Base-by-base conservation (phyloP, 768 basidiomycete species). In the Boletus reticuloceps region DNA sequence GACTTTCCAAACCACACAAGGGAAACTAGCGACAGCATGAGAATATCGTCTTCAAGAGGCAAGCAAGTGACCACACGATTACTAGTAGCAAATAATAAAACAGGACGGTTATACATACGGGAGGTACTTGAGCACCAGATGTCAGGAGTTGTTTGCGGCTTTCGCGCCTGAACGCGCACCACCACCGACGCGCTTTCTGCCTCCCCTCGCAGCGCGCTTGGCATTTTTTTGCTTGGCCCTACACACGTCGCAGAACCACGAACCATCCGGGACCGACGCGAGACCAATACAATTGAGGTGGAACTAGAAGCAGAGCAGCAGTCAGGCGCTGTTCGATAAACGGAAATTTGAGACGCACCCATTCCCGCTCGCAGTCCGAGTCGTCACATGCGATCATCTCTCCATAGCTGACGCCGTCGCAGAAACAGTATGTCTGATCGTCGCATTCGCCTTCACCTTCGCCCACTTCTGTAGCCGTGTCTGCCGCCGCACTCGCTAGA, bases 341-440 rank as follows among this genome's bases (percentile, higher is more conserved):
- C 45, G 39, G 25, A 43, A 60, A 50, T 36, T 50, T 49, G 51
- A 52, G 44, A 61, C 90, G 68, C 62, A 95, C 94, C 94, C 94
- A 97, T 87, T 95, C 93, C 54, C 79, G 77, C 62, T 86, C 84
- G 73, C 94, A 96, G 43, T 79, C 77, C 74, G 63, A 22, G 22
- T 86, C 90, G 69, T 97, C 94, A 69, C 94, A 97, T 22, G 86
- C 94, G 63, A 97, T 91, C 94, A 97, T 96, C 74, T 94, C 89
- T 37, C 94, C 94, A 63, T 88, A 94, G 65, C 91, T 93, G 56
- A 85, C 79, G 17, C 88, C 77, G 60, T 90, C 79, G 70, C 94
- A 98, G 76, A 86, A 80, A 72, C 94, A 98, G 67, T 98, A 96
- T 14, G 80, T 79, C 63, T 78, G 82, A 64, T 83, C 80, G 44